These are phyloP conservation scores for Astragalus glycyphyllos DNA, from an alignment of 306 rosid species.

Conservation along the genomic window DNA sequence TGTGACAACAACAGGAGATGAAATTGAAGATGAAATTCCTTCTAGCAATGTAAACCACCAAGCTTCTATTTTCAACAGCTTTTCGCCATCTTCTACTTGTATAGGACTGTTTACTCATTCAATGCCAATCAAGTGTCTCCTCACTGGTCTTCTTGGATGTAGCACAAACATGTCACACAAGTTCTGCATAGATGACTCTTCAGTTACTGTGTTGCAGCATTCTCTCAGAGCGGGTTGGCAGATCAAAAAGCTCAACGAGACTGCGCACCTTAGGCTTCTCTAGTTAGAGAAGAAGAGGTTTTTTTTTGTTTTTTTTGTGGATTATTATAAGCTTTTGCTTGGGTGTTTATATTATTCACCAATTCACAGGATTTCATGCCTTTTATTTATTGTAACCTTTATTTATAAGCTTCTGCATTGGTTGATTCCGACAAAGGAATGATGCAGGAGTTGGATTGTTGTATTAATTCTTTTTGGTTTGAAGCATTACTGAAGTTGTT, in stretches of 20 bases:
- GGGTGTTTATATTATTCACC: slow-evolving; percentile 45
- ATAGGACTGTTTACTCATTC: slow-evolving; percentile 87
- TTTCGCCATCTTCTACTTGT: slow-evolving; percentile 61
- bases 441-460: slow-evolving; percentile 76
- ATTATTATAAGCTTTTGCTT: slow-evolving; percentile 36
- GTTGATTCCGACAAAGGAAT: slow-evolving; percentile 60
- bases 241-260: slow-evolving; percentile 86
- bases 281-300: slow-evolving; percentile 43
- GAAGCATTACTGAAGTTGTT: slow-evolving; percentile 59
- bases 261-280: slow-evolving; percentile 94
- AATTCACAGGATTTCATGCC: slow-evolving; percentile 41
- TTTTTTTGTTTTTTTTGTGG: slow-evolving; percentile 42
- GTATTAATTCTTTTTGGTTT: slow-evolving; percentile 58
- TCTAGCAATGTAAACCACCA: slow-evolving; percentile 66
- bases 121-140: slow-evolving; percentile 90
- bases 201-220: slow-evolving; percentile 94
- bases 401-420: slow-evolving; percentile 46
- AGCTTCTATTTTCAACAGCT: slow-evolving; percentile 61
- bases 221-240: slow-evolving; percentile 96
- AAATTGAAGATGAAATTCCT: slow-evolving; percentile 72
- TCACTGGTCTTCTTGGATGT: slow-evolving; percentile 92
- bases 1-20: slow-evolving; percentile 83
- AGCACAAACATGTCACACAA: slow-evolving; percentile 80
- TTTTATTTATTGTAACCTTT: slow-evolving; percentile 56
- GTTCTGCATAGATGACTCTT: slow-evolving; percentile 92